phyloP scores from a whole-genome alignment of 805 yeast genomes.

The Osmozyma mogii region DNA sequence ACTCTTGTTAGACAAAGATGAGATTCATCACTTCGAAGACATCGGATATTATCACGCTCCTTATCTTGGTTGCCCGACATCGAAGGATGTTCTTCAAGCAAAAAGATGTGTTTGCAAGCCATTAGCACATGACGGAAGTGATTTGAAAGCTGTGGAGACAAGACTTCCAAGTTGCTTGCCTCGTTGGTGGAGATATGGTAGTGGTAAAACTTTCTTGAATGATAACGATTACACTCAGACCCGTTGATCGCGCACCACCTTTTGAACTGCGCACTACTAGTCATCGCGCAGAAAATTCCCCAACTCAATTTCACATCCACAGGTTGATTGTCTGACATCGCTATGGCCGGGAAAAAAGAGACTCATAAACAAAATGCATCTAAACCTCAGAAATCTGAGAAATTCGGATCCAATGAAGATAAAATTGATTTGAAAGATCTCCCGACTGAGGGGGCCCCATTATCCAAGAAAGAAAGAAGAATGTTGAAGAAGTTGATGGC shows the following conservation, averaged over 20 bases:
- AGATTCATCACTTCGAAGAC: conserved; percentile 38
- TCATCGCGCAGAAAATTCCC: not conserved
- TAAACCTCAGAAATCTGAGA: too few relatives aligned
- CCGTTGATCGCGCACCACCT: too few relatives aligned
- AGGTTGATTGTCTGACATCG: too few relatives aligned
- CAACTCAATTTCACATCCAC: too few relatives aligned
- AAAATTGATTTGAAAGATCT: too few relatives aligned
- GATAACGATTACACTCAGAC: conserved; percentile 20
- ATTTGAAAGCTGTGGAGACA: conserved; percentile 35
- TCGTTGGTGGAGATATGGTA: conserved; percentile 70
- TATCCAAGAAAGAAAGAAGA: conserved; percentile 61
- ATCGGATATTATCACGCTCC: conserved; percentile 38
- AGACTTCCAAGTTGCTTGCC: conserved; percentile 55
- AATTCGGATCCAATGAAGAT: too few relatives aligned
- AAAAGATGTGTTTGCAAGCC: conserved; percentile 36
- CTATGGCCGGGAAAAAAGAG: too few relatives aligned
- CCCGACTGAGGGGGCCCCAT: conserved; percentile 17
- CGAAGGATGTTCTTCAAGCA: conserved; percentile 22
- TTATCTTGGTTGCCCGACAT: conserved; percentile 33
- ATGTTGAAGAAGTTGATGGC: conserved; percentile 43
- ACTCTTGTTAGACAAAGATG: conserved; percentile 26
- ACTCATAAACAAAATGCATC: too few relatives aligned
- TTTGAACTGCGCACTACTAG: too few relatives aligned
- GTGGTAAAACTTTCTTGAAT: conserved; percentile 50
- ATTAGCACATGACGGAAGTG: too few relatives aligned